A percentile compares a stretch with the other conserved stretches of the same genome.
These are phyloP conservation scores for Boletus edulis DNA, from an alignment of 768 basidiomycete genomes.

Conservation along the genomic window DNA sequence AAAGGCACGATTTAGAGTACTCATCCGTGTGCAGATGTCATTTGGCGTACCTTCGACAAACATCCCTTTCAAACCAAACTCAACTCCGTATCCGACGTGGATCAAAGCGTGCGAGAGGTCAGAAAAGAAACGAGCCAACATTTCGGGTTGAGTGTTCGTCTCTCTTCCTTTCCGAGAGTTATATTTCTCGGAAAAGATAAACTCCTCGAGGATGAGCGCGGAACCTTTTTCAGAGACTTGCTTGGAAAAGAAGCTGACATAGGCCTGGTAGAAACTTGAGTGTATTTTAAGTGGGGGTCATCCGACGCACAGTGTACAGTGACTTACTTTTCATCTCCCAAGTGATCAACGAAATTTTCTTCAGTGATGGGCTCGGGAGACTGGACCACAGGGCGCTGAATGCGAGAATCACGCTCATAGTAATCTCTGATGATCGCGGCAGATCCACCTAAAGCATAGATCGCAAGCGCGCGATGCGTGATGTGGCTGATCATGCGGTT, in stretches of 20 bases:
- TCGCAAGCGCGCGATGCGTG: too few species aligned
- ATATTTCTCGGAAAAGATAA: slow-evolving; percentile 31
- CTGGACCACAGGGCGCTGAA: too few species aligned
- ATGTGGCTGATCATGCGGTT: too few species aligned
- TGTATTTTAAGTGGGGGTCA: not conserved
- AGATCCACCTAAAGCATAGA: too few species aligned
- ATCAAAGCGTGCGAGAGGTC: slow-evolving; percentile 63
- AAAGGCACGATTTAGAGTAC: not conserved
- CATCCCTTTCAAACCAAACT: slow-evolving; percentile 62
- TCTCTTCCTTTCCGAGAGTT: slow-evolving; percentile 19
- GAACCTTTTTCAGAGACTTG: slow-evolving; percentile 18
- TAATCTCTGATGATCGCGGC: too few species aligned
- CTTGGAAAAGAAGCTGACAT: slow-evolving; percentile 25
- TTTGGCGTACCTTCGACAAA: slow-evolving; percentile 52
- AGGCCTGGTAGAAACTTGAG: slow-evolving; percentile 26
- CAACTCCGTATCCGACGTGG: slow-evolving; percentile 57
- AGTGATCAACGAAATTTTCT: too few species aligned
- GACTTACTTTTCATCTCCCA: too few species aligned
- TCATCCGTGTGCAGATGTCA: not conserved
- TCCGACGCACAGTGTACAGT: not conserved
- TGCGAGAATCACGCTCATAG: too few species aligned
- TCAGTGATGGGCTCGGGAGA: too few species aligned
- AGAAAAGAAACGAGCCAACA: slow-evolving; percentile 49
- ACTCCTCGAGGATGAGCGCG: slow-evolving; percentile 19
- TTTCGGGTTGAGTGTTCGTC: slow-evolving; percentile 37